Percentiles rank a stretch among this genome's conserved stretches.
Evolutionary conservation across 176 grass and related monocot species (phyloP).

Genomic region (Pontederia crassipes): DNA sequence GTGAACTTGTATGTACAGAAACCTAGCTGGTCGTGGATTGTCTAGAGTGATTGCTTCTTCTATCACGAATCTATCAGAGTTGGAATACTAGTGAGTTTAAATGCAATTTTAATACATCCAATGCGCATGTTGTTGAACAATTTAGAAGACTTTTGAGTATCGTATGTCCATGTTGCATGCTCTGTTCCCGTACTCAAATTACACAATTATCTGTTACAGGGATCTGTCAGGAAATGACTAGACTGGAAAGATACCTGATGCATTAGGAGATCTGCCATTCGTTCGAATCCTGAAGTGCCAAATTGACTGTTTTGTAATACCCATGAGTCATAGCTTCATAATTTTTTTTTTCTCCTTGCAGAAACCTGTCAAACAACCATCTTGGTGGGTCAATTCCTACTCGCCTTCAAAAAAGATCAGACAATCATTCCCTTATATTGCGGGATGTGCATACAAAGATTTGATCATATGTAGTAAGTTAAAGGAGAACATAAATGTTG

Average conservation of each 20-base stretch:
- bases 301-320: neutral
- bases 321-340: neutral
- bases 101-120: neutral
- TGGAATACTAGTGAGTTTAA: neutral
- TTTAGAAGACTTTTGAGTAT: no score
- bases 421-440: neutral
- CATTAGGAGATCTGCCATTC: neutral
- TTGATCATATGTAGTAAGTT: no score
- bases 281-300: neutral
- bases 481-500: no score
- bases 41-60: neutral
- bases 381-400: neutral
- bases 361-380: constrained; percentile 5
- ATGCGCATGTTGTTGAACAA: no score
- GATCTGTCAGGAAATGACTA: neutral
- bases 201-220: neutral
- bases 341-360: neutral
- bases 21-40: neutral
- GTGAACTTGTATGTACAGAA: neutral
- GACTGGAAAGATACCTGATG: neutral
- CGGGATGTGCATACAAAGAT: neutral
- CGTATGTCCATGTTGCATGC: no score
- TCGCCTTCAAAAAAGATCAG: neutral
- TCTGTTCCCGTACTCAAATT: neutral
- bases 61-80: neutral